Base-by-base conservation (phyloP, 2,329 filamentous ascomycete species). In the Venturia nashicola region DNA sequence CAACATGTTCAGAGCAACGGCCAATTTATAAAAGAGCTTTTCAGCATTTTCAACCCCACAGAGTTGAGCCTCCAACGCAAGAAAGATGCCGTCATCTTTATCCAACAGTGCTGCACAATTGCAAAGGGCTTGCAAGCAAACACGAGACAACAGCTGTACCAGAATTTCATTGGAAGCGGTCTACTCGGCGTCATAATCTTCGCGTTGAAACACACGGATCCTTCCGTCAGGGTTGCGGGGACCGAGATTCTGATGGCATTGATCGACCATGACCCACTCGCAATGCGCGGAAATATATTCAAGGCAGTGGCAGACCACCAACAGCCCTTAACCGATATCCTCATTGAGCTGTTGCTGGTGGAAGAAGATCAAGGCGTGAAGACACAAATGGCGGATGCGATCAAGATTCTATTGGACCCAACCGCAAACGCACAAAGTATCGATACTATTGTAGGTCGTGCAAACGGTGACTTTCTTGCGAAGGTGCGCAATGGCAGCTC, bases 281-380 rank as follows among this genome's bases (percentile, higher is more conserved):
- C 97, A 88, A 93, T 99, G 72, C 88, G 94, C 60, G 86, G 88
- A 68, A 95, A 93, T 63, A 92, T 97, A 69, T 93, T 96, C 74
- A 90, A 91, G 67, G 91, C 96, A 68, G 88, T 97, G 67, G 87
- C 88, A 68, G 91, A 97, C 68, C 92, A 92, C 72, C 86, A 90
- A 69, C 85, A 87, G 2, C 90, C 91, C 5, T 77, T 99, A 63
- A 97, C 91, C 1, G 94, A 97, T 72, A 95, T 90, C 0, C 78
- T 99, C 48, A 96, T 97, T 65, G 93, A 97, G 69, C 81, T 99
- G 51, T 82, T 99, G 1, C 82, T 97, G 59, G 86, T 94, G 1
- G 94, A 99, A 76, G 88, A 90, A 20, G 94, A 99, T 71, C 80
- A 97, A 18, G 94, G 94, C 0, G 91, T 97, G 67, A 97, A 96